These are phyloP conservation scores for Yarrowia alimentaria DNA, from an alignment of 805 yeast genomes.

Conservation along the genomic window DNA sequence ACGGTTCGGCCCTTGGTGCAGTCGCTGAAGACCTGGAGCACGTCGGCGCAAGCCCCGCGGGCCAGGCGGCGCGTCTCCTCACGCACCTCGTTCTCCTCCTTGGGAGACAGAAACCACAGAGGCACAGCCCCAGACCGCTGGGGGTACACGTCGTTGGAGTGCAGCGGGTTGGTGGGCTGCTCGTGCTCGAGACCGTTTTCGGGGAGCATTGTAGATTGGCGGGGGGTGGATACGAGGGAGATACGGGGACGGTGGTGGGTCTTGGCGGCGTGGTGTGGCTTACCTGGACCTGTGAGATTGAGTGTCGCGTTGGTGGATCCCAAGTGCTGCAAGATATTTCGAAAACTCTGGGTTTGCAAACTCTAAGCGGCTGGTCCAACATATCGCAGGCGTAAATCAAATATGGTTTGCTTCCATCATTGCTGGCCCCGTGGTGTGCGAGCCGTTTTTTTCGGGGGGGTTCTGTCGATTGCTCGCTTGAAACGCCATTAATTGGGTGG, in stretches of 20 bases:
- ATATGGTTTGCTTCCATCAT: too few relatives aligned
- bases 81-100: slow-evolving; percentile 41
- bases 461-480: too few relatives aligned
- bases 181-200: slow-evolving; percentile 23
- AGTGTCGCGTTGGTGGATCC: too few relatives aligned
- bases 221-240: background rate
- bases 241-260: too few relatives aligned
- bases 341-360: too few relatives aligned
- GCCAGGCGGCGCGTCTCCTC: slow-evolving; percentile 39
- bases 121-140: slow-evolving; percentile 33
- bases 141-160: slow-evolving; percentile 27
- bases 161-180: slow-evolving; percentile 24
- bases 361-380: too few relatives aligned
- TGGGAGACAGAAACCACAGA: slow-evolving; percentile 43
- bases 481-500: too few relatives aligned
- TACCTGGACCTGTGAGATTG: too few relatives aligned
- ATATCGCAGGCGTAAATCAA: too few relatives aligned
- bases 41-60: slow-evolving; percentile 37
- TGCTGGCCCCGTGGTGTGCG: too few relatives aligned
- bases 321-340: too few relatives aligned
- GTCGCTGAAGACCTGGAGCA: slow-evolving; percentile 38
- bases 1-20: slow-evolving; percentile 41
- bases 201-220: slow-evolving; percentile 12
- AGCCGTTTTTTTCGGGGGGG: too few relatives aligned
- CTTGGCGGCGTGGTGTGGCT: slow-evolving; percentile 12